Percentiles rank a stretch among this genome's conserved stretches.
phyloP scores from a whole-genome alignment of 176 grass and related monocot species.

The Phyllostachys edulis region DNA sequence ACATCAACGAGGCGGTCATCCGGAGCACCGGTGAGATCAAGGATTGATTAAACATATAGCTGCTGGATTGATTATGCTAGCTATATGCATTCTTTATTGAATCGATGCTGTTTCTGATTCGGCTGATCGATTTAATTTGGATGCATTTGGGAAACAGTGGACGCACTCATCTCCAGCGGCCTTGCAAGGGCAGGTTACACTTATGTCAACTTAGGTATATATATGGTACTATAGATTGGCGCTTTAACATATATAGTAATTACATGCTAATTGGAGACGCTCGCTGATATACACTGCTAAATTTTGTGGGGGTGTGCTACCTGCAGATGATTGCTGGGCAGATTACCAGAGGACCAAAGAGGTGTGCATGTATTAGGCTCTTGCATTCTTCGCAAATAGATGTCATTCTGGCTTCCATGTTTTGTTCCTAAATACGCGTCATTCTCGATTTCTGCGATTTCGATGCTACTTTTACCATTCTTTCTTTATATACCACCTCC shows the following conservation, averaged over 20 bases:
- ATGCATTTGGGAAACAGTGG: conserved; percentile 30
- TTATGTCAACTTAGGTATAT: conserved; percentile 59
- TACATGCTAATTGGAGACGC: not conserved
- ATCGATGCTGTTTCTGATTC: not conserved
- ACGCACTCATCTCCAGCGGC: conserved; percentile 54
- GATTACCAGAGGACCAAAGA: conserved; percentile 43
- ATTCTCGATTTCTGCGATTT: not conserved
- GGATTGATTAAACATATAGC: not conserved
- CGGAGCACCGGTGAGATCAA: conserved; percentile 43
- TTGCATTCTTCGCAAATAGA: not conserved
- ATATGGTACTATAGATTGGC: not conserved
- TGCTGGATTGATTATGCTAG: not conserved
- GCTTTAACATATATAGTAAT: not conserved
- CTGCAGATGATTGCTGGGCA: conserved; percentile 77
- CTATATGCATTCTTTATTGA: not conserved
- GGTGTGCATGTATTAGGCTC: conserved; percentile 1
- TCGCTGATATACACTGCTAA: not conserved
- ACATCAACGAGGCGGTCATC: conserved; percentile 55
- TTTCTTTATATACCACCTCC: not conserved
- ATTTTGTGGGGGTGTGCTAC: not conserved
- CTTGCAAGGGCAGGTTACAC: conserved; percentile 60
- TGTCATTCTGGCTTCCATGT: not conserved
- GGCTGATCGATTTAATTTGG: not conserved
- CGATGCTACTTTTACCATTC: not conserved
- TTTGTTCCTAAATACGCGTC: not conserved